A percentile compares a stretch with the other conserved stretches of the same genome.
phyloP scores from a whole-genome alignment of 495 filamentous ascomycete species.

The Hyaloscypha hepaticicola region DNA sequence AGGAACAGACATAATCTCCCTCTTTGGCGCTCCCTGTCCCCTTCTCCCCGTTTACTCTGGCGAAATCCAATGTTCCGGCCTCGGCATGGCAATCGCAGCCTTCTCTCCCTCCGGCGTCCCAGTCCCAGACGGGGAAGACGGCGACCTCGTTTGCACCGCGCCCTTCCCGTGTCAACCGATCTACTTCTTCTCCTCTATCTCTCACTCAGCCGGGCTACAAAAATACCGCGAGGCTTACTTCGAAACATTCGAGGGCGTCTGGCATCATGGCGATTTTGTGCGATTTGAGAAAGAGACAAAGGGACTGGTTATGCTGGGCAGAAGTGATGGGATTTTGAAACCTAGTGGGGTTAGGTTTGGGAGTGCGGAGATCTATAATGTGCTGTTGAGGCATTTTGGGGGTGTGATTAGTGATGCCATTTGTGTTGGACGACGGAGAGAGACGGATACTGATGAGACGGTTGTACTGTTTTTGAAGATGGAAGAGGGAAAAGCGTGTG shows the following conservation, averaged over 20 bases:
- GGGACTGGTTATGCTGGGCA: conserved; percentile 68
- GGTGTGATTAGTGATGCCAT: conserved; percentile 61
- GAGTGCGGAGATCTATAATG: conserved; percentile 75
- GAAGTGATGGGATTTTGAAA: conserved; percentile 87
- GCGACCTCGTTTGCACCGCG: conserved; percentile 86
- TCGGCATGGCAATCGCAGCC: conserved; percentile 86
- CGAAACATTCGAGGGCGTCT: conserved; percentile 67
- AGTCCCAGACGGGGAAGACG: conserved; percentile 62
- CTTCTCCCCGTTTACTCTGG: conserved; percentile 83
- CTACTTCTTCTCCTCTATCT: conserved; percentile 71
- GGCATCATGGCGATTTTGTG: conserved; percentile 96
- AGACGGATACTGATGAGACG: conserved; percentile 64
- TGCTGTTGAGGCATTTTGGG: conserved; percentile 65
- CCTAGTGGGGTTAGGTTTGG: conserved; percentile 85
- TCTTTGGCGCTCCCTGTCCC: conserved; percentile 85
- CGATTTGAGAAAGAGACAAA: conserved; percentile 71
- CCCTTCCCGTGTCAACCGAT: conserved; percentile 91
- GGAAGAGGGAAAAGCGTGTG: conserved; percentile 55
- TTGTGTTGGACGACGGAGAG: conserved; percentile 71
- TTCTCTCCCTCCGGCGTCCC: conserved; percentile 62
- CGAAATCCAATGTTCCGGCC: conserved; percentile 85
- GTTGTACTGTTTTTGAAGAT: conserved; percentile 76
- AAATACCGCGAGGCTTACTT: conserved; percentile 76
- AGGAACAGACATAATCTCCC: conserved; percentile 86
- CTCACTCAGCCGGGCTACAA: background rate